These are phyloP conservation scores for Sporothrix dimorphospora DNA, from an alignment of 2,329 filamentous ascomycete species.

Conservation along the genomic window DNA sequence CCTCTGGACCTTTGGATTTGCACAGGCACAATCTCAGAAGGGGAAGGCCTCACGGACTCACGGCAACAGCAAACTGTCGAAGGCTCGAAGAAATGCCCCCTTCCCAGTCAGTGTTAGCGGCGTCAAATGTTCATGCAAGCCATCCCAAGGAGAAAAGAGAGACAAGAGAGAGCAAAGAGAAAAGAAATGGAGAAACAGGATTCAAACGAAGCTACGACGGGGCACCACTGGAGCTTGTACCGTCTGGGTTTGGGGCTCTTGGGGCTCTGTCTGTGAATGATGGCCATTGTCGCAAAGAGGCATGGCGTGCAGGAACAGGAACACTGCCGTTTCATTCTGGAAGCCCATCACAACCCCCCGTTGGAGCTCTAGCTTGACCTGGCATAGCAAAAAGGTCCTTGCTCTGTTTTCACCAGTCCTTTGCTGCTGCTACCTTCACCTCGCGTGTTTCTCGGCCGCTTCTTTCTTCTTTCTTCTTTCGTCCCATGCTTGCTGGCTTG, in stretches of 20 bases:
- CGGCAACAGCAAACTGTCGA: not conserved
- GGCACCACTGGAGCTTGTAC: constrained; percentile 1
- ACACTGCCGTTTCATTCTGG: constrained; percentile 20
- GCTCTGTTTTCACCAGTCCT: not conserved
- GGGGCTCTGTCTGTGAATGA: not conserved
- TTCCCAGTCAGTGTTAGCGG: not conserved
- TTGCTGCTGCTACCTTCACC: not conserved
- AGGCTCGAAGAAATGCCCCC: not conserved
- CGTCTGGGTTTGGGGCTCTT: not conserved
- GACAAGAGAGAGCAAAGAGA: not conserved
- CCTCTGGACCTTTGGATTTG: not conserved
- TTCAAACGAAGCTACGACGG: not conserved
- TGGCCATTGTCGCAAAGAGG: not conserved
- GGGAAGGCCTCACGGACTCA: not conserved
- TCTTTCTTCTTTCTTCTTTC: not conserved
- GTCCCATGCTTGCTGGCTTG: not conserved
- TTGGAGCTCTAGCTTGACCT: not conserved
- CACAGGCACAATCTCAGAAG: not conserved
- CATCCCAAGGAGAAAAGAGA: not conserved
- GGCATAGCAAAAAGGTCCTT: not conserved
- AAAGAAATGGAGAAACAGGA: constrained; percentile 1
- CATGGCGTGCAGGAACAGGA: constrained; percentile 9
- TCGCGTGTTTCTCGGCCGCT: not conserved
- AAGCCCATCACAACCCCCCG: not conserved
- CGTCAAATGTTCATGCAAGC: not conserved